Conservation (phyloP, 1,284 basidiomycete genomes). For the Rhodotorula sp. region DNA sequence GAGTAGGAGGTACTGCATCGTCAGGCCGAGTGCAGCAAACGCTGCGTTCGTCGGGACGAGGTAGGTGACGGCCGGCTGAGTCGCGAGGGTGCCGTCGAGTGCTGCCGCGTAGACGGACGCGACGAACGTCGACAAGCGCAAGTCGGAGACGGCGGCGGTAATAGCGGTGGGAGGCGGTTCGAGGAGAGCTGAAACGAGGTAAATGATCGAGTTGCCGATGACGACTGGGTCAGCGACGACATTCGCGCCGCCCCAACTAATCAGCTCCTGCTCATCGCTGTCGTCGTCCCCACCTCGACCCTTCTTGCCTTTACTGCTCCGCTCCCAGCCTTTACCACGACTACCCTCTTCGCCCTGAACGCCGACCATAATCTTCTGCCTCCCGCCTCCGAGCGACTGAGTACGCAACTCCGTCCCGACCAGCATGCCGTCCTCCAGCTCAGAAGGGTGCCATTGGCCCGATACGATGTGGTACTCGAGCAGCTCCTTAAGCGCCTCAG, state of each 20-base stretch:
- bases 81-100: slow-evolving; percentile 65
- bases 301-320: slow-evolving; percentile 36
- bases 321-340: slow-evolving; percentile 44
- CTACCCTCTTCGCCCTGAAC: slow-evolving; percentile 51
- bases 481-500: slow-evolving; percentile 62
- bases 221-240: slow-evolving; percentile 73
- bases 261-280: slow-evolving; percentile 48
- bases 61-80: slow-evolving; percentile 68
- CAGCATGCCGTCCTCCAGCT: slow-evolving; percentile 70
- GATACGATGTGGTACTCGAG: slow-evolving; percentile 82
- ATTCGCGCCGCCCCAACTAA: slow-evolving; percentile 80
- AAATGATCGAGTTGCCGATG: slow-evolving; percentile 76
- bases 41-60: slow-evolving; percentile 86
- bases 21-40: slow-evolving; percentile 81
- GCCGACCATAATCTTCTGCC: slow-evolving; percentile 71
- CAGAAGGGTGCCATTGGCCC: slow-evolving; percentile 66
- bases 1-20: slow-evolving; percentile 77
- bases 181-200: slow-evolving; percentile 81
- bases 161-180: slow-evolving; percentile 77
- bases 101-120: slow-evolving; percentile 78
- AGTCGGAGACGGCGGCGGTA: slow-evolving; percentile 73
- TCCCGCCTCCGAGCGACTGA: slow-evolving; percentile 61
- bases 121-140: slow-evolving; percentile 84
- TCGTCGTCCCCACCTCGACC: slow-evolving; percentile 39
- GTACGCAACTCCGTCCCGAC: slow-evolving; percentile 74